Base-by-base conservation (phyloP, 139 green algal genomes). In the Ettlia oleoabundans region DNA sequence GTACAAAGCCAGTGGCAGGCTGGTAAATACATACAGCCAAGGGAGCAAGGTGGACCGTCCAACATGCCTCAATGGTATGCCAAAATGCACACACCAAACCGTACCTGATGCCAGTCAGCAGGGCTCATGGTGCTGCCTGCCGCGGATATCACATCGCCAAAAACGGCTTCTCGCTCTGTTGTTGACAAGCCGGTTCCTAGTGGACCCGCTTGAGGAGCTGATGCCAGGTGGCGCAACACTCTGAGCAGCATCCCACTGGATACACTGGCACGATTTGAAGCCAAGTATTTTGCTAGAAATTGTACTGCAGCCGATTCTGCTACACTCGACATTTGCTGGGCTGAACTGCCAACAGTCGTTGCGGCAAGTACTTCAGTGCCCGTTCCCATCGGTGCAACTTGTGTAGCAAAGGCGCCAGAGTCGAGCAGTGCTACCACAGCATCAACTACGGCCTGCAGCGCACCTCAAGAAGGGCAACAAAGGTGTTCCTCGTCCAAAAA, bases 221-320 rank as follows among this genome's bases (percentile, higher is more conserved):
- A 9, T 33, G 86, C 84, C 35, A 92, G 33, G 76, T 84, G 80
- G 22, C 30, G 6, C 38, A 92, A 80, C 53, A 92, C 81, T 3
- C 70, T 76, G 64, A 90, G 38, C 35, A 87, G 53, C 4, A 83
- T 41, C 15, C 6, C 30, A 0, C 67, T 22, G 2, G 41, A 30
- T 53, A 79, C 84, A 1, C 63, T 69, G 2, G 84, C 88, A 1
- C 88, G 77, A 19, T 86, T 85, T 21, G 84, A 80, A 1, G 80
- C 85, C 32, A 92, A 43, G 41, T 87, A 73, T 9, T 76, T 76
- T 0, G 81, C 76, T 33, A 92, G 41, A 35, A 92, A 92, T 38
- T 78, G 38, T n/a, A 92, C 77, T 15, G 69, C 55, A 3, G 67
- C 47, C 0, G 72, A 40, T 66, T 76, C 61, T 26, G 42, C n/a